Base-by-base conservation (phyloP, 2,329 filamentous ascomycete genomes). In the Penicillium janthinellum region DNA sequence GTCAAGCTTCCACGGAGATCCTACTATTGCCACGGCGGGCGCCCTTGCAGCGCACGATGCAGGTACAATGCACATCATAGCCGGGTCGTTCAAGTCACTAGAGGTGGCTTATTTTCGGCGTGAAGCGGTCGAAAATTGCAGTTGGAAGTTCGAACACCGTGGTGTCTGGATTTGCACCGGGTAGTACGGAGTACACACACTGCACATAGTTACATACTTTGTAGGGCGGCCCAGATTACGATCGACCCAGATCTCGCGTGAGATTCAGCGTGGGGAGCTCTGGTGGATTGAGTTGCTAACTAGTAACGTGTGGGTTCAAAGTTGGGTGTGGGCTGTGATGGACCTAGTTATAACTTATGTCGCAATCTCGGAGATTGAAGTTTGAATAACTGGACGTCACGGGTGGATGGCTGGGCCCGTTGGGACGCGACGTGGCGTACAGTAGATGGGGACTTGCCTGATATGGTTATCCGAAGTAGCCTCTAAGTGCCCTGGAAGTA, bases 201-300 rank as follows among this genome's bases (percentile, higher is more conserved):
- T 25, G 3, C 5, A 31, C 5, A 31, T 31, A n/a, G n/a, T n/a
- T n/a, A 31, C 28, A 31, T 34, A 45, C 39, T 45, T 47, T 7
- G n/a, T 12, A 34, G 35, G 12, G 41, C 7, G 25, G 37, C 45
- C 25, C 51, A 63, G 42, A 67, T 64, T 64, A 38, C 38, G 65
- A 66, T 67, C 64, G 56, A 31, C 44, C 61, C 41, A 41, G 58
- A 63, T 66, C 58, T 59, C 20, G 41, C 37, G 44, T 48, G 54
- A 54, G 49, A 51, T 22, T 57, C 52, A 39, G 53, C 44, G 49
- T 51, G 58, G 60, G 38, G 58, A 57, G 37, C 53, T 58, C 17
- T 14, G 15, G 58, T 59, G 48, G 56, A 45, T 45, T 45, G 12
- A 17, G n/a, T 42, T 11, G 39, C 20, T 20, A 44, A 17, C 17